Evolutionary conservation across 169 alveolate genomes (phyloP).

Genomic region (Perkinsus olseni): DNA sequence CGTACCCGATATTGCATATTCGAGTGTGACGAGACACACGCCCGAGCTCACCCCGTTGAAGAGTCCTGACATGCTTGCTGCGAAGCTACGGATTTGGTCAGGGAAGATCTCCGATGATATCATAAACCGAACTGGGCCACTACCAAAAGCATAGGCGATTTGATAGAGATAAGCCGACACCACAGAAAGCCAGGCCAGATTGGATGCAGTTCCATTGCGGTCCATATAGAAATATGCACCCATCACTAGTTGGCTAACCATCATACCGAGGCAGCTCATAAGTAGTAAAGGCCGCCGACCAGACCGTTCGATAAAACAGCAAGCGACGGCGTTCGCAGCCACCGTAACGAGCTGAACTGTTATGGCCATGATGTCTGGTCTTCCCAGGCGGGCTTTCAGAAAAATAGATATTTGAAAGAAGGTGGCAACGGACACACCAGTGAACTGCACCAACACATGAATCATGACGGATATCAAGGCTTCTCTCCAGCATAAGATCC

Average conservation of each 20-base stretch:
- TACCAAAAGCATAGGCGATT: background rate
- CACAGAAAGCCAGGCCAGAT: background rate
- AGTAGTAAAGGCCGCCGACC: background rate
- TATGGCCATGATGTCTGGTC: background rate
- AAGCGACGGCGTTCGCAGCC: background rate
- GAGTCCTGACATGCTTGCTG: background rate
- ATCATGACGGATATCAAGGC: background rate
- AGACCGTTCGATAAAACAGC: background rate
- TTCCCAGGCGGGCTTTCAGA: background rate
- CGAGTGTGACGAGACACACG: background rate
- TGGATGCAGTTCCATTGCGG: background rate
- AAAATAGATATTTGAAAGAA: background rate
- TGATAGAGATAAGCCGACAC: background rate
- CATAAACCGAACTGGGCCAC: background rate
- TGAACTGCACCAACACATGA: background rate
- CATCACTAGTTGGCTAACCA: background rate
- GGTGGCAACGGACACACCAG: background rate
- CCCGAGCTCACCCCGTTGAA: background rate
- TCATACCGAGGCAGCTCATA: background rate
- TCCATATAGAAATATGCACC: background rate
- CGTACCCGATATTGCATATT: background rate
- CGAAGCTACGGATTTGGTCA: background rate
- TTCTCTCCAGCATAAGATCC: background rate
- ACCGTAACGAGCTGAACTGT: background rate
- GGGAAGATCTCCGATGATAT: background rate